Percentiles rank a stretch among this genome's conserved stretches.
These are phyloP conservation scores for Zygosaccharomyces kombuchaensis DNA, from an alignment of 805 yeast genomes.

Conservation along the genomic window DNA sequence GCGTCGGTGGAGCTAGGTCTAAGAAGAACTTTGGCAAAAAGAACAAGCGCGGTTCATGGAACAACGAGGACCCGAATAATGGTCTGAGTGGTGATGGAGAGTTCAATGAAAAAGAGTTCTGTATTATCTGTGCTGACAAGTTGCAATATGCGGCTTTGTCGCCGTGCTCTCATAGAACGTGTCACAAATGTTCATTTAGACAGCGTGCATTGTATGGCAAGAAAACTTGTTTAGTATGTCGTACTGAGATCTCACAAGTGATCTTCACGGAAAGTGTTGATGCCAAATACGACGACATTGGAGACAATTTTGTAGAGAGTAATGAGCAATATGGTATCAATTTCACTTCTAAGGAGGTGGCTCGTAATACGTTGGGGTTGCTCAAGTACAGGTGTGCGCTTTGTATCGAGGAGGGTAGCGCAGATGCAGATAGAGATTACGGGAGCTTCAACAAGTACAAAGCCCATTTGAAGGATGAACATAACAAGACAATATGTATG, in stretches of 20 bases:
- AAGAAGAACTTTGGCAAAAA: slow-evolving; percentile 1
- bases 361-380: slow-evolving; percentile 46
- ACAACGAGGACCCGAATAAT: background rate
- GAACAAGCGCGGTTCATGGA: slow-evolving; percentile 7
- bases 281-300: slow-evolving; percentile 39
- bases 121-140: slow-evolving; percentile 81
- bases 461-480: slow-evolving; percentile 62
- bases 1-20: background rate
- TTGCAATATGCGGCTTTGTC: slow-evolving; percentile 63
- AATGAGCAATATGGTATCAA: slow-evolving; percentile 50
- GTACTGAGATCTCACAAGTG: slow-evolving; percentile 59
- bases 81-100: slow-evolving; percentile 30
- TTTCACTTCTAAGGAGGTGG: slow-evolving; percentile 53
- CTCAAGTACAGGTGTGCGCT: slow-evolving; percentile 56
- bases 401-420: slow-evolving; percentile 27
- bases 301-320: slow-evolving; percentile 31
- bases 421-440: slow-evolving; percentile 33
- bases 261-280: slow-evolving; percentile 50
- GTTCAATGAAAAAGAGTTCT: slow-evolving; percentile 42
- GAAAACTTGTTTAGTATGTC: slow-evolving; percentile 75
- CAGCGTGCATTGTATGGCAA: slow-evolving; percentile 77
- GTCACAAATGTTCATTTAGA: slow-evolving; percentile 78
- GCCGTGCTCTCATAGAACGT: slow-evolving; percentile 80
- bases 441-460: slow-evolving; percentile 52
- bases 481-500: slow-evolving; percentile 62